These are phyloP conservation scores for Maudiozyma saulgeensis DNA, from an alignment of 805 yeast species.

Conservation along the genomic window DNA sequence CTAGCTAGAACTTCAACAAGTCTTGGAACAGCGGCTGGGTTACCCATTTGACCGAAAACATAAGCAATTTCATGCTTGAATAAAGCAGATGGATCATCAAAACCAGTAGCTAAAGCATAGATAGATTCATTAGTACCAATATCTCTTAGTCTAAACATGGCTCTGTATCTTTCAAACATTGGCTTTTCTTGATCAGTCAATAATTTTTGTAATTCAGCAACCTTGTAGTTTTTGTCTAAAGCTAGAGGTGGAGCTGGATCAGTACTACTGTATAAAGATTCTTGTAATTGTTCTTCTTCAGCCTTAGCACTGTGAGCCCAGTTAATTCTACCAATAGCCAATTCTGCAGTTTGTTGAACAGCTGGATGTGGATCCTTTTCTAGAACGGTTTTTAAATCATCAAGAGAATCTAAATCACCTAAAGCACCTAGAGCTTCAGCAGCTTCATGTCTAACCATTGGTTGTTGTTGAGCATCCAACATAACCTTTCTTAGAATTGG, in stretches of 20 bases:
- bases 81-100: constrained; percentile 81
- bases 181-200: constrained; percentile 72
- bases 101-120: constrained; percentile 82
- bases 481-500: constrained; percentile 67
- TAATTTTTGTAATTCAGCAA: constrained; percentile 54
- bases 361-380: constrained; percentile 73
- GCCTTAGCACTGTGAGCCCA: constrained; percentile 69
- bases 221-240: constrained; percentile 45
- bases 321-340: constrained; percentile 87
- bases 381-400: constrained; percentile 52
- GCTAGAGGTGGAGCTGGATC: constrained; percentile 99
- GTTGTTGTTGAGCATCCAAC: constrained; percentile 58
- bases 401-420: constrained; percentile 68
- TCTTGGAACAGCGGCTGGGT: constrained; percentile 85
- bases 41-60: constrained; percentile 94
- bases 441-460: constrained; percentile 98
- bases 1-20: constrained; percentile 73
- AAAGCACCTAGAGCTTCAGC: constrained; percentile 98
- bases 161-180: constrained; percentile 89
- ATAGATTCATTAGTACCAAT: constrained; percentile 90
- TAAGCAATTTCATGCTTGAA: constrained; percentile 98
- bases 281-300: constrained; percentile 59
- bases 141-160: constrained; percentile 96
- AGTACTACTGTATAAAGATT: constrained; percentile 72
- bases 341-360: constrained; percentile 94